Evolutionary conservation across 352 stramenopile genomes (phyloP).

Genomic region (Peronosclerospora sorghi): DNA sequence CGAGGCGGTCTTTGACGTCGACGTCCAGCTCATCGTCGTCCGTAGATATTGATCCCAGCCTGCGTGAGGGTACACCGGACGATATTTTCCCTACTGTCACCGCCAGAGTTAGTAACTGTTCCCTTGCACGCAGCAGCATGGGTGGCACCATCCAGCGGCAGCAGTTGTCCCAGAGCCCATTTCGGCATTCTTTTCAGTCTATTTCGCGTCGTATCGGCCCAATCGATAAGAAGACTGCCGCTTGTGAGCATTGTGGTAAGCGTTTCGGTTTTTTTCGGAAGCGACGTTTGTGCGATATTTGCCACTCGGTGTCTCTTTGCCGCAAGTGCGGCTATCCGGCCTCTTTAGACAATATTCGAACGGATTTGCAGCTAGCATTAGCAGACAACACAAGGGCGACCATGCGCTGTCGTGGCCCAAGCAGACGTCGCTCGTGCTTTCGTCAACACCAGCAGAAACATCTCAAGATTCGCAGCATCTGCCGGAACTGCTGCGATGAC

Average conservation of each 20-base stretch:
- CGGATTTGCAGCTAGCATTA: conserved; percentile 17
- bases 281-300: conserved; percentile 44
- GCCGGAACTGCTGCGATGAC: conserved; percentile 35
- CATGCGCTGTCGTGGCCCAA: conserved; percentile 5
- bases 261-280: conserved; percentile 55
- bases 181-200: conserved; percentile 11
- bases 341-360: conserved; percentile 23
- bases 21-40: conserved; percentile 24
- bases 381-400: conserved; percentile 1
- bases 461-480: conserved; percentile 40
- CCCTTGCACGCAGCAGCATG: conserved; percentile 12
- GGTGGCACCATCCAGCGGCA: conserved; percentile 5
- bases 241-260: conserved; percentile 43
- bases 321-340: conserved; percentile 46
- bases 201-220: conserved; percentile 16
- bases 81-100: neutral
- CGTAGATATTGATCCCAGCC: conserved; percentile 13
- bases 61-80: conserved; percentile 16
- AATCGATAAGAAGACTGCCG: conserved; percentile 18
- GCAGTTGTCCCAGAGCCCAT: conserved; percentile 6
- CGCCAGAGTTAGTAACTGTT: conserved; percentile 5
- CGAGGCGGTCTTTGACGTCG: conserved; percentile 20
- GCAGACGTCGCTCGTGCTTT: conserved; percentile 15
- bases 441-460: conserved; percentile 27
- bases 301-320: conserved; percentile 39